Evolutionary conservation across 1,284 basidiomycete species (phyloP).

Genomic region (Hemileia vastatrix): DNA sequence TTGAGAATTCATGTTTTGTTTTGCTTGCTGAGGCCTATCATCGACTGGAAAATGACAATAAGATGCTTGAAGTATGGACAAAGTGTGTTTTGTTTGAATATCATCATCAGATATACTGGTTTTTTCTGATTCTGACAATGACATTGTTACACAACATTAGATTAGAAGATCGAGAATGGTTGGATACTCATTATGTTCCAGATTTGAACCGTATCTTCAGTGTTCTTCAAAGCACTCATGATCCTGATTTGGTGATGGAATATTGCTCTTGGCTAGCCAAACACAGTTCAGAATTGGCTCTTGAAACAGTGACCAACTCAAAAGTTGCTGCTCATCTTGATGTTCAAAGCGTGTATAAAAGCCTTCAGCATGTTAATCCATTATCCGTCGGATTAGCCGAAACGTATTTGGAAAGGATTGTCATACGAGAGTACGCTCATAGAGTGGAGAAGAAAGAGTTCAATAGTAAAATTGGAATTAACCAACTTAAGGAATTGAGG

Average conservation of each 20-base stretch:
- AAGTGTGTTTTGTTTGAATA: slow-evolving; percentile 52
- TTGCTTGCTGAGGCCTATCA: slow-evolving; percentile 59
- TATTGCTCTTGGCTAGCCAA: slow-evolving; percentile 73
- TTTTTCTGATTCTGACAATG: not conserved
- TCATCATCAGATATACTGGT: not conserved
- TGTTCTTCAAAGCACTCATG: slow-evolving; percentile 55
- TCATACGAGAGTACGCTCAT: not conserved
- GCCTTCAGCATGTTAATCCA: slow-evolving; percentile 10
- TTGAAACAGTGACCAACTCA: slow-evolving; percentile 50
- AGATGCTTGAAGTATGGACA: slow-evolving; percentile 59
- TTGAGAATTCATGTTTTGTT: slow-evolving; percentile 53
- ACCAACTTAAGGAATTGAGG: slow-evolving; percentile 1
- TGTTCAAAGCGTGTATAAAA: not conserved
- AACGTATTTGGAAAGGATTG: slow-evolving; percentile 13
- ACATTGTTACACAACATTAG: slow-evolving; percentile 47
- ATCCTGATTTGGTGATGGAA: slow-evolving; percentile 56
- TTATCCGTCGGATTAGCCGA: slow-evolving; percentile 1
- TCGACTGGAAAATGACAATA: slow-evolving; percentile 53
- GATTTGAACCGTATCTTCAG: slow-evolving; percentile 60
- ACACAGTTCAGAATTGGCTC: slow-evolving; percentile 58
- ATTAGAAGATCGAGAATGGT: slow-evolving; percentile 60
- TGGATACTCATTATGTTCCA: slow-evolving; percentile 58
- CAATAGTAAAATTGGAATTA: not conserved
- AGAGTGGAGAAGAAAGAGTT: not conserved
- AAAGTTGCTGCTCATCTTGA: slow-evolving; percentile 3